Evolutionary conservation across 139 green algal species (phyloP), one percentile per base, ranked within the genome.

Genomic region (Pseudopediastrum boryanum): DNA sequence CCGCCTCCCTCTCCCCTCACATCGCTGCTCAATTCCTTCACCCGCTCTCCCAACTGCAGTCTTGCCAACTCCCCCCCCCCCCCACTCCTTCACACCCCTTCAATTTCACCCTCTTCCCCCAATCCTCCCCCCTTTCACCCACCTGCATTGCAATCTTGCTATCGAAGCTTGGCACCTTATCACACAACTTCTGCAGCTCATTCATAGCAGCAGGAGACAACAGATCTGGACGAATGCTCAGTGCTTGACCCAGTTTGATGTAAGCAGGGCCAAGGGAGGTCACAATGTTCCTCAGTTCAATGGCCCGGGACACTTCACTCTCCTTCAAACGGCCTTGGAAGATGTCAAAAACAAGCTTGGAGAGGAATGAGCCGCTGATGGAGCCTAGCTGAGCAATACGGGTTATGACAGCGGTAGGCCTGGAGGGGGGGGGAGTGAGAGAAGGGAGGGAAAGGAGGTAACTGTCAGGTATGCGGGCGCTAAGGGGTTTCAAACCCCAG

Each of bases 111-210:
- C n/a, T n/a, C n/a, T n/a, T n/a, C n/a, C n/a, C n/a, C n/a, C n/a
- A n/a, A n/a, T n/a, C n/a, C n/a, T n/a, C n/a, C n/a, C n/a, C n/a
- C n/a, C n/a, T 23, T 7, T 8, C n/a, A 16, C 59, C 0, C 64
- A 89, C 85, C 81, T 86, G 73, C 85, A 89, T 89, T 41, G 85
- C 85, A 19, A 86, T 59, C 13, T 58, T 65, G 58, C 42, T 93
- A 84, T 96, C 89, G 46, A 95, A 98, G 71, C 71, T 90, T 27
- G 95, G 95, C 71, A 98, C 96, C 87, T 99, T 99, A 89, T 99
- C 96, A 84, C 96, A 99, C 62, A 99, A 91, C 90, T 98, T 98
- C 88, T 99, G 96, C 79, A 99, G 87, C 90, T 99, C 96, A 66
- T 89, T 90, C 96, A 99, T 99, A 36, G 96, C 96, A 3, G 93